phyloP scores from a whole-genome alignment of 176 grass and related monocot species.

The Cymbopogon citratus region DNA sequence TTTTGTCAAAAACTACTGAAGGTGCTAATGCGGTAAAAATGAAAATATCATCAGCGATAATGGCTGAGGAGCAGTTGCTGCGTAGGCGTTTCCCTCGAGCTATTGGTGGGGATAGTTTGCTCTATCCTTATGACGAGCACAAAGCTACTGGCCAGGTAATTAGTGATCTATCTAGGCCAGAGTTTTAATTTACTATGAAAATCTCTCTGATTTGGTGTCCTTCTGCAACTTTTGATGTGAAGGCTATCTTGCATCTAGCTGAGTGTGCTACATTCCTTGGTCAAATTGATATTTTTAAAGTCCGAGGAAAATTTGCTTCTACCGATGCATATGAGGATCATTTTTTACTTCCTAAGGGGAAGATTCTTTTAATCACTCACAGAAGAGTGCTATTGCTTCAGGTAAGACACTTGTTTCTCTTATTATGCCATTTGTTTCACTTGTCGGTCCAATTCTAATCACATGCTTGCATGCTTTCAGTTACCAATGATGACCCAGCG shows the following conservation, averaged over 20 bases:
- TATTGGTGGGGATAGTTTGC: constrained; percentile 86
- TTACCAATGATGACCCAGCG: constrained; percentile 78
- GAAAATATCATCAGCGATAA: constrained; percentile 97
- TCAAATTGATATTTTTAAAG: constrained; percentile 98
- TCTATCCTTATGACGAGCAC: constrained; percentile 76
- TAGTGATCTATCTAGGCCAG: constrained; percentile 22
- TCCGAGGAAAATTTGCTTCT: constrained; percentile 94
- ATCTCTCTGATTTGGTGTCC: constrained; percentile 13
- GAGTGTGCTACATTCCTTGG: constrained; percentile 91
- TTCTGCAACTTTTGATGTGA: constrained; percentile 32
- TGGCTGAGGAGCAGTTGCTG: constrained; percentile 86
- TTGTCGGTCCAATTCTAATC: constrained; percentile 21
- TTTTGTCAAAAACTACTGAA: constrained; percentile 96
- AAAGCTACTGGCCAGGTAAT: constrained; percentile 95
- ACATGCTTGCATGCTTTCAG: constrained; percentile 45
- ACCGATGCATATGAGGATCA: constrained; percentile 98
- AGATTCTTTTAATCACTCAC: constrained; percentile 78
- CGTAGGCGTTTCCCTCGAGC: constrained; percentile 72
- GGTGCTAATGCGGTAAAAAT: constrained; percentile 98
- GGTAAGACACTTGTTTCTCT: constrained; percentile 37
- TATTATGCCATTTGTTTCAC: background rate
- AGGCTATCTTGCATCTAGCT: constrained; percentile 90
- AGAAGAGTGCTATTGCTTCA: constrained; percentile 82
- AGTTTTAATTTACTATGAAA: constrained; percentile 12
- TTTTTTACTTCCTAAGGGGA: constrained; percentile 86